These are phyloP conservation scores for Xylariales sp. DNA, from an alignment of 2,329 filamentous ascomycete genomes.

Conservation along the genomic window DNA sequence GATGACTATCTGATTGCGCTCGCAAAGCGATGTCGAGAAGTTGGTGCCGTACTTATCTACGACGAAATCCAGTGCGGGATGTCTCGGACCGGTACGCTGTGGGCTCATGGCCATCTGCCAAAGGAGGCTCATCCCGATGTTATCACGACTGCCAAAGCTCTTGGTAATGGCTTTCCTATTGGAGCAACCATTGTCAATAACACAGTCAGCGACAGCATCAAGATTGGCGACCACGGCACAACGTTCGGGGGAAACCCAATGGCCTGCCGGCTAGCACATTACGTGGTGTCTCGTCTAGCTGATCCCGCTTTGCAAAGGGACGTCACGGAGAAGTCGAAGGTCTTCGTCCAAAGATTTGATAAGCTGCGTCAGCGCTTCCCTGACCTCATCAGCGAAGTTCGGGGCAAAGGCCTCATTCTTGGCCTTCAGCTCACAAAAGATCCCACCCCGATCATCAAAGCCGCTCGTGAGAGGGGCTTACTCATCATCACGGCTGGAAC, in stretches of 20 bases:
- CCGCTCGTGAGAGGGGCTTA: slow-evolving; percentile 80
- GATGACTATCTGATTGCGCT: slow-evolving; percentile 80
- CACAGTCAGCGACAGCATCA: slow-evolving; percentile 62
- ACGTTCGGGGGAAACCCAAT: slow-evolving; percentile 93
- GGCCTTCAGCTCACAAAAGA: slow-evolving; percentile 78
- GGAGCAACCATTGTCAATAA: slow-evolving; percentile 66
- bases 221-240: slow-evolving; percentile 80
- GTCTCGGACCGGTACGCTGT: slow-evolving; percentile 78
- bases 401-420: slow-evolving; percentile 80
- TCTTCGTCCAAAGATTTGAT: slow-evolving; percentile 46
- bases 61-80: slow-evolving; percentile 98
- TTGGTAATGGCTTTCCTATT: slow-evolving; percentile 95
- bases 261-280: slow-evolving; percentile 76
- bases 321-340: slow-evolving; percentile 60
- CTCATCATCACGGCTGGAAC: slow-evolving; percentile 89
- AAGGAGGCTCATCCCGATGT: slow-evolving; percentile 86
- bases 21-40: slow-evolving; percentile 77
- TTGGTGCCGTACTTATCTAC: slow-evolving; percentile 85
- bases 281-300: slow-evolving; percentile 75
- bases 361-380: slow-evolving; percentile 51
- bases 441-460: slow-evolving; percentile 70
- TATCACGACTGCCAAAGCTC: slow-evolving; percentile 88
- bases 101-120: slow-evolving; percentile 75
- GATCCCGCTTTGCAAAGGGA: slow-evolving; percentile 63
- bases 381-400: slow-evolving; percentile 67